These are phyloP conservation scores for Amphichorda felina DNA, from an alignment of 2,329 filamentous ascomycete genomes.

Conservation along the genomic window DNA sequence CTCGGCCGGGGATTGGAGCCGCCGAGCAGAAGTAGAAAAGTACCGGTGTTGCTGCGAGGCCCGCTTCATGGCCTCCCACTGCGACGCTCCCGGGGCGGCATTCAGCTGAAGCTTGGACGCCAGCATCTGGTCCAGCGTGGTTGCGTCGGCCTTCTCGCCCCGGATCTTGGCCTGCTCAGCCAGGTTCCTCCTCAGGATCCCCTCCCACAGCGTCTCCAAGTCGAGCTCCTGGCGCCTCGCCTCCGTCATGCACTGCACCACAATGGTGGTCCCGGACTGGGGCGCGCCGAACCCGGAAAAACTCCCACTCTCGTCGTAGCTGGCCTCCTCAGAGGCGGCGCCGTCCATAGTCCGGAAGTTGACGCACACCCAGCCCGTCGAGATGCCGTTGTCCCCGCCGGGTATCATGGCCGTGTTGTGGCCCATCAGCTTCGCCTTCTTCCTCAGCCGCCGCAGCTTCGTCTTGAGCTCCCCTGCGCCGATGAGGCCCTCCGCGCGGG, in stretches of 20 bases:
- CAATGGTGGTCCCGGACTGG: constrained; percentile 35
- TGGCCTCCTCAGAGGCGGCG: constrained; percentile 29
- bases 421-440: constrained; percentile 70
- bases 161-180: constrained; percentile 16
- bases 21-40: constrained; percentile 19
- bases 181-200: constrained; percentile 23
- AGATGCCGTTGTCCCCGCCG: constrained; percentile 69
- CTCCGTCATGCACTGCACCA: constrained; percentile 48
- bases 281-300: constrained; percentile 67
- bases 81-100: constrained; percentile 13
- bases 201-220: constrained; percentile 40
- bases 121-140: constrained; percentile 17
- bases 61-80: constrained; percentile 21
- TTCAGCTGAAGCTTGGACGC: constrained; percentile 20
- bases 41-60: constrained; percentile 20
- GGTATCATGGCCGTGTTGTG: constrained; percentile 54
- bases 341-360: constrained; percentile 62
- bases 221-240: constrained; percentile 37
- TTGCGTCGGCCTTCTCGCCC: constrained; percentile 11
- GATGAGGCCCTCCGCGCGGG: constrained; percentile 76
- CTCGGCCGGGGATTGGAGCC: constrained; percentile 2
- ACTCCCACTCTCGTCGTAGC: constrained; percentile 35
- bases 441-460: constrained; percentile 68
- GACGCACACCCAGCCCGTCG: constrained; percentile 93
- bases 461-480: constrained; percentile 86